A percentile compares a stretch with the other conserved stretches of the same genome.
These are phyloP conservation scores for Mycena floridula DNA, from an alignment of 768 basidiomycete species.

Conservation along the genomic window DNA sequence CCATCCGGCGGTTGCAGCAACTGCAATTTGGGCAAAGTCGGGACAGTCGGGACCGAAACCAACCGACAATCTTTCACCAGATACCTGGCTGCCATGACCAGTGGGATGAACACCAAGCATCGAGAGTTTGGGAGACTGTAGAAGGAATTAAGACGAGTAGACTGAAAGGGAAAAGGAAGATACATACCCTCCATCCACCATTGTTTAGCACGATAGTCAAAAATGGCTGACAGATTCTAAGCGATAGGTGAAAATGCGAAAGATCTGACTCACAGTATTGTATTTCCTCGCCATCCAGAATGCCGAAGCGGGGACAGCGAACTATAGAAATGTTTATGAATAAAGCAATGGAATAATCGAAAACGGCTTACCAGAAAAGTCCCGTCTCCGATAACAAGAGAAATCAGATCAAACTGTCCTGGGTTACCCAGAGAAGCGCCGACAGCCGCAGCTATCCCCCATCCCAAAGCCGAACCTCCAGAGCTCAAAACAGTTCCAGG, in stretches of 20 bases:
- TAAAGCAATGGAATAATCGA: too few species aligned
- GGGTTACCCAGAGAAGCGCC: slow-evolving; percentile 38
- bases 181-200: slow-evolving; percentile 54
- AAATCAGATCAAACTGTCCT: slow-evolving; percentile 44
- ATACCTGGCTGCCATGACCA: slow-evolving; percentile 42
- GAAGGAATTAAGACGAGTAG: neutral
- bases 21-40: slow-evolving; percentile 57
- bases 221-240: slow-evolving; percentile 43
- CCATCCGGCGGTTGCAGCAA: slow-evolving; percentile 67
- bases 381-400: slow-evolving; percentile 63
- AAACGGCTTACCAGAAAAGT: too few species aligned
- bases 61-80: slow-evolving; percentile 47
- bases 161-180: neutral
- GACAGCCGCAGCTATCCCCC: slow-evolving; percentile 59
- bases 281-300: slow-evolving; percentile 74
- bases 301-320: slow-evolving; percentile 56
- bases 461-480: slow-evolving; percentile 64
- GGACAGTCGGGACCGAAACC: slow-evolving; percentile 61
- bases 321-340: too few species aligned
- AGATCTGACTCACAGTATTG: slow-evolving; percentile 41
- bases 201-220: slow-evolving; percentile 68
- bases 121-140: slow-evolving; percentile 52
- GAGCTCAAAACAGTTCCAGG: slow-evolving; percentile 48
- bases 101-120: slow-evolving; percentile 60
- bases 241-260: neutral